These are phyloP conservation scores for Physaria fendleri DNA, from an alignment of 345 rosid genomes.

Conservation along the genomic window DNA sequence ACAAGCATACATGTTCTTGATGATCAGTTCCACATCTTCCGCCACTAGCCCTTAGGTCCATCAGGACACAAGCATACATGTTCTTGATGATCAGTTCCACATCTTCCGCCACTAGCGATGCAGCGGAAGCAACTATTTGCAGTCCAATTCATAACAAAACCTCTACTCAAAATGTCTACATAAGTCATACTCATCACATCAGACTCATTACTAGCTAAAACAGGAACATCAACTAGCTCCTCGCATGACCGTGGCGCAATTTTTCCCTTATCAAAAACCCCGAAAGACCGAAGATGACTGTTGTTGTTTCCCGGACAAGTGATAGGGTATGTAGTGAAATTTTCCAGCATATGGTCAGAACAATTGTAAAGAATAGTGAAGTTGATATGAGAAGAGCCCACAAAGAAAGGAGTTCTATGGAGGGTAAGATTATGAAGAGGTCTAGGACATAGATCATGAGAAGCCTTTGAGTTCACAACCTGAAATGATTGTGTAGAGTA, in stretches of 20 bases:
- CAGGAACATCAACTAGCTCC: constrained; percentile 24
- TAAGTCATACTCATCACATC: constrained; percentile 17
- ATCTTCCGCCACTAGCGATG: constrained; percentile 40
- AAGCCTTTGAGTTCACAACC: constrained; percentile 32
- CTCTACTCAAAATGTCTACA: constrained; percentile 37
- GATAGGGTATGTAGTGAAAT: constrained; percentile 1
- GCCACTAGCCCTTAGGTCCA: no score
- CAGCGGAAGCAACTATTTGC: constrained; percentile 41
- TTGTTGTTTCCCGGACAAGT: constrained; percentile 32
- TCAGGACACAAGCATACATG: constrained; percentile 48
- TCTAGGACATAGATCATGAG: constrained; percentile 31
- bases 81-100: constrained; percentile 34
- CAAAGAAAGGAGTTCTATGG: constrained; percentile 39
- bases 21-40: constrained; percentile 43
- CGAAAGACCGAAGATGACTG: constrained; percentile 30
- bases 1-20: constrained; percentile 40
- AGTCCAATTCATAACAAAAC: constrained; percentile 51
- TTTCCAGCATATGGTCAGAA: background rate
- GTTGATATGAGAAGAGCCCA: constrained; percentile 9
- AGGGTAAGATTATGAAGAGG: constrained; percentile 44
- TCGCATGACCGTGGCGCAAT: constrained; percentile 28
- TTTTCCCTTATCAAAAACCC: constrained; percentile 24
- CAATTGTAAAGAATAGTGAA: constrained; percentile 48
- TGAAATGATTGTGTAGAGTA: constrained; percentile 27
- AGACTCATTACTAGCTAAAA: constrained; percentile 9